Conservation (phyloP, 345 rosid species). For the Syzygium jambos region DNA sequence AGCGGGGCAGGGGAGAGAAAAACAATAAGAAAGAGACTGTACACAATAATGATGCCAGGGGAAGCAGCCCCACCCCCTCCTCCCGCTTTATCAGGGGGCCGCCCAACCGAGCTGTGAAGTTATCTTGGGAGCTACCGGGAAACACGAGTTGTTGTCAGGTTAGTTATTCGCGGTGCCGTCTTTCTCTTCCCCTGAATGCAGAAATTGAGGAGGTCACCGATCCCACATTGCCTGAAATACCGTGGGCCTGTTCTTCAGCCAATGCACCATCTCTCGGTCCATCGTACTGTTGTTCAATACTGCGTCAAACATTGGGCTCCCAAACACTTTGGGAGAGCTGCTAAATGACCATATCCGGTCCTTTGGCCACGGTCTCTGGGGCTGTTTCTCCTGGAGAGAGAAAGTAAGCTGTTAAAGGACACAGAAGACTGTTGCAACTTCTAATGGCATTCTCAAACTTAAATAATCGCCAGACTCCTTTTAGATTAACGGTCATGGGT, state of each 20-base stretch:
- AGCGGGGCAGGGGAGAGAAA: not conserved
- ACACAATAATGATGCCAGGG: not conserved
- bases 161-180: not conserved
- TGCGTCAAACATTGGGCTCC: conserved; percentile 94
- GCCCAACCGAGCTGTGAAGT: not conserved
- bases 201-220: conserved; percentile 16
- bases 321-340: conserved; percentile 40
- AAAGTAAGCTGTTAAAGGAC: not conserved
- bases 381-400: conserved; percentile 62
- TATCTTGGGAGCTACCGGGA: not conserved
- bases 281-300: conserved; percentile 38
- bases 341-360: conserved; percentile 92
- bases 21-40: not conserved
- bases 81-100: not conserved
- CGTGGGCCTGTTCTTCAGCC: conserved; percentile 80
- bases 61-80: not conserved
- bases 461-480: not conserved
- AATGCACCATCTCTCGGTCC: conserved; percentile 81
- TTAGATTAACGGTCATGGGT: not conserved
- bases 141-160: not conserved
- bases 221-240: conserved; percentile 77
- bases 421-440: not conserved
- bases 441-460: not conserved
- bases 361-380: conserved; percentile 91
- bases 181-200: not conserved